Base-by-base conservation (phyloP, 306 rosid genomes). In the Acmispon strigosus region DNA sequence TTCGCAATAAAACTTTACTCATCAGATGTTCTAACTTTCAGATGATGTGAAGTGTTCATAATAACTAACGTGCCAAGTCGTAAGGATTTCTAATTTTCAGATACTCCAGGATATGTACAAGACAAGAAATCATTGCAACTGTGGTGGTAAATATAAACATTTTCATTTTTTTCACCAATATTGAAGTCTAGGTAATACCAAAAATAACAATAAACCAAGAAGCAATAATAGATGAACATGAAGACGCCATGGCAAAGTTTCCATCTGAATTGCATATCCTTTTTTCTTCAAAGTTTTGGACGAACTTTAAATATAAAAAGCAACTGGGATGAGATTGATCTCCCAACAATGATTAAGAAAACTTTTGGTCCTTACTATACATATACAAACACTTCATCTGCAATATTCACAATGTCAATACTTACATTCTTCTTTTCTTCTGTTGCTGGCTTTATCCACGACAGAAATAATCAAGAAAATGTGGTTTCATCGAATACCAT, bases 401-500 rank as follows among this genome's bases (percentile, higher is more conserved):
- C n/a, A 61, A 42, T 87, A 87, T 90, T 76, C 84, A 82, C 91
- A 84, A 62, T 78, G 71, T 59, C 72, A 71, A 66, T 76, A 52
- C 11, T 75, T 77, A 43, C 19, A 70, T 59, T 65, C 59, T 63
- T 60, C 83, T 22, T 67, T 76, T 68, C 73, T 72, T 69, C 80
- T 60, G 52, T 64, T 43, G 87, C 78, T 78, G 64, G 74, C 83
- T 78, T 86, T 87, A 52, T 88, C 89, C 51, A 78, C 82, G 76
- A 88, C 77, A n/a, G 39, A 53, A 64, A 73, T 56, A 27, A 62
- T 69, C 85, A 77, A 69, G 83, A 54, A 84, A 77, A 86, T 4
- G 96, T 71, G 71, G 93, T 81, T 81, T 92, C 98, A 82, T 92
- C 88, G 78, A 90, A 92, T 68, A 79, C 89, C 96, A 90, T 88